Percentiles rank a stretch among this genome's conserved stretches.
These are phyloP conservation scores for Artemisia tridentata DNA, from an alignment of 129 eudicot species.

Conservation along the genomic window DNA sequence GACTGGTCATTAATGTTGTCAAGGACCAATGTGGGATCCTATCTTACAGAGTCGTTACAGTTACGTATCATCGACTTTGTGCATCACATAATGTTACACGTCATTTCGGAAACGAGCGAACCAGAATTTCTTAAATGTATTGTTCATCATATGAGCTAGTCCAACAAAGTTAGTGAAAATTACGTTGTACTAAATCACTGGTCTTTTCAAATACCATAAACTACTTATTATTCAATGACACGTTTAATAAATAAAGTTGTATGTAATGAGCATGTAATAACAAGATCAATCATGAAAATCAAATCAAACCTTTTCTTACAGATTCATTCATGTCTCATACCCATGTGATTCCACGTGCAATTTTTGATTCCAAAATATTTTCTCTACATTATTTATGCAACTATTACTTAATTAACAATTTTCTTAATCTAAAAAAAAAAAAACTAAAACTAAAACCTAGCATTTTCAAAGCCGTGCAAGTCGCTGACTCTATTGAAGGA, in stretches of 20 bases:
- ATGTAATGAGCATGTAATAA: constrained; percentile 13
- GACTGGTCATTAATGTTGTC: not conserved
- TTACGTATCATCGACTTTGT: too few species aligned
- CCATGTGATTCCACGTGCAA: constrained; percentile 27
- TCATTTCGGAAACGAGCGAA: not conserved
- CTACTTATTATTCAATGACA: too few species aligned
- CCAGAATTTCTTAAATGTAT: too few species aligned
- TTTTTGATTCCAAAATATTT: constrained; percentile 12
- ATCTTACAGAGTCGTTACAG: too few species aligned
- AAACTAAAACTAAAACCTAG: constrained; percentile 56
- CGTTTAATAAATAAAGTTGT: too few species aligned
- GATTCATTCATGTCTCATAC: constrained; percentile 5
- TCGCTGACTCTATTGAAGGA: constrained; percentile 56
- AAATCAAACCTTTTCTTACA: constrained; percentile 25
- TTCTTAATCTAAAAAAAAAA: constrained; percentile 10
- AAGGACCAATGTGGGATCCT: not conserved
- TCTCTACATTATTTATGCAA: constrained; percentile 20
- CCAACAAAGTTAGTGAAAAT: too few species aligned
- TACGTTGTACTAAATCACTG: too few species aligned
- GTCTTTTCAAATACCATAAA: not conserved
- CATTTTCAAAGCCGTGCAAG: constrained; percentile 95
- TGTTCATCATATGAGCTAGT: too few species aligned
- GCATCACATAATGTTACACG: not conserved
- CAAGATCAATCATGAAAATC: constrained; percentile 19
- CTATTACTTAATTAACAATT: constrained; percentile 25